phyloP scores from a whole-genome alignment of 352 stramenopile genomes.

The Globisporangium ultimum region DNA sequence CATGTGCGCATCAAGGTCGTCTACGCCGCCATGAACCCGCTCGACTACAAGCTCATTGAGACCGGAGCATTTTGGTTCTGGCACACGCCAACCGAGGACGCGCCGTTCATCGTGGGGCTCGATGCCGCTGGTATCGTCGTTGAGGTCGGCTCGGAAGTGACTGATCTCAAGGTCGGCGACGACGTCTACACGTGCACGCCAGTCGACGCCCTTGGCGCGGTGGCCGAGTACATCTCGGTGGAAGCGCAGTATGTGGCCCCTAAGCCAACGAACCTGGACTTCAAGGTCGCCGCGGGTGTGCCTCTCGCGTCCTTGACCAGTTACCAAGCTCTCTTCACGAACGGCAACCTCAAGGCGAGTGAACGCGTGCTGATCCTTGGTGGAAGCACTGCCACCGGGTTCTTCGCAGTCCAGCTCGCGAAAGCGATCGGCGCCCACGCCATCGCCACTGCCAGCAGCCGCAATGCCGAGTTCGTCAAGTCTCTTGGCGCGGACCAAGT shows the following conservation, averaged over 20 bases:
- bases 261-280: slow-evolving; percentile 23
- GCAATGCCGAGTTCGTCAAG: slow-evolving; percentile 25
- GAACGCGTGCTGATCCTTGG: no score
- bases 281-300: slow-evolving; percentile 18
- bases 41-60: no score
- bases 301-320: slow-evolving; percentile 22
- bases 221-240: slow-evolving; percentile 13
- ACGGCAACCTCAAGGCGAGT: no score
- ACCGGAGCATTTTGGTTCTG: no score
- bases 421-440: no score
- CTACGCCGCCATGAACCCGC: no score
- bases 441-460: no score
- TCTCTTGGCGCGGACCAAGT: slow-evolving; percentile 45
- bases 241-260: slow-evolving; percentile 19
- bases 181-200: background rate
- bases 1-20: no score
- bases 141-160: slow-evolving; percentile 1
- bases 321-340: slow-evolving; percentile 18
- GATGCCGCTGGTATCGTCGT: background rate
- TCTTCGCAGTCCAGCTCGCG: no score
- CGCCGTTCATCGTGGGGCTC: slow-evolving; percentile 18
- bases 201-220: slow-evolving; percentile 1
- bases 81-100: slow-evolving; percentile 17
- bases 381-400: no score
- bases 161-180: background rate